Percentiles rank a stretch among this genome's conserved stretches.
Conservation (phyloP, 805 yeast genomes). For the Candida endomychidarum region DNA sequence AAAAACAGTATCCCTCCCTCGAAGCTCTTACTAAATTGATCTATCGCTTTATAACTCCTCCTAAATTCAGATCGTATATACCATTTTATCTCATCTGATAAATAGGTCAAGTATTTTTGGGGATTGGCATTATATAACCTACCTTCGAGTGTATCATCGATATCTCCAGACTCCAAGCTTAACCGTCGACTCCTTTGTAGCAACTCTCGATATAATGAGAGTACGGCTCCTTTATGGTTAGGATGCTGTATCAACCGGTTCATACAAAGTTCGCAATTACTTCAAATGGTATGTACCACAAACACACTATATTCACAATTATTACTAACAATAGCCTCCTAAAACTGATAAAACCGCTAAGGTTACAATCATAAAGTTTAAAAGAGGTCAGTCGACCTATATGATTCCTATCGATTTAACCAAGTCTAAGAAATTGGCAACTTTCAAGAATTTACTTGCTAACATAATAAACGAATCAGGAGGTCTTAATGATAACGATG, state of each 20-base stretch:
- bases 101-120: constrained; percentile 5
- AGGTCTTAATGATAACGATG: constrained; percentile 38
- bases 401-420: constrained; percentile 25
- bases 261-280: constrained; percentile 4
- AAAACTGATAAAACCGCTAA: constrained; percentile 6
- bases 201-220: constrained; percentile 14
- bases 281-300: constrained; percentile 6
- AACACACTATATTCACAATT: neutral
- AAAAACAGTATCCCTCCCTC: neutral
- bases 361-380: constrained; percentile 35
- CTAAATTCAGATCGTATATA: constrained; percentile 7
- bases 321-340: constrained; percentile 7
- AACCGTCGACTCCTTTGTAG: constrained; percentile 9
- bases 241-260: constrained; percentile 6
- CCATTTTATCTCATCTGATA: constrained; percentile 9
- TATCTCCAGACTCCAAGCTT: neutral
- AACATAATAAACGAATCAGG: constrained; percentile 48
- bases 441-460: constrained; percentile 26
- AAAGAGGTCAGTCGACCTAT: constrained; percentile 31
- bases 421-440: constrained; percentile 9
- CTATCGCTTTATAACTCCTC: neutral
- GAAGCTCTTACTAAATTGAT: neutral
- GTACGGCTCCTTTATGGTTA: constrained; percentile 9
- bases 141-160: neutral
- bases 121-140: constrained; percentile 1